A percentile compares a stretch with the other conserved stretches of the same genome.
Conservation (phyloP, 78 protist genomes). For the Capsaspora owczarzaki region DNA sequence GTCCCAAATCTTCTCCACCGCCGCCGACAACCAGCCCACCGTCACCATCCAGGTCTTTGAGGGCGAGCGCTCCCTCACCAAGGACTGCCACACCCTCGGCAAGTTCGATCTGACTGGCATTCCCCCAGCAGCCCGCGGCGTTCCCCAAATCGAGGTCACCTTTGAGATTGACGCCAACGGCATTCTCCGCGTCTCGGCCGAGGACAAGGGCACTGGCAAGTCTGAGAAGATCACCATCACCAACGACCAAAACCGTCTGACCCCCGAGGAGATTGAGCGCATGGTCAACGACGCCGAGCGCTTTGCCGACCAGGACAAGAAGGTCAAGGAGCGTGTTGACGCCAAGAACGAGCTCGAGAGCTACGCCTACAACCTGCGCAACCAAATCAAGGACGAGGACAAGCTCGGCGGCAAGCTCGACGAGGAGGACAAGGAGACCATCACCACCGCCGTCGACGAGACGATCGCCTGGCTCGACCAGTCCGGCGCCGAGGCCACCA, state of each 20-base stretch:
- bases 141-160: slow-evolving; percentile 92
- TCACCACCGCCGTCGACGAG: slow-evolving; percentile 73
- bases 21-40: slow-evolving; percentile 88
- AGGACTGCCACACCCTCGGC: slow-evolving; percentile 89
- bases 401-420: slow-evolving; percentile 82
- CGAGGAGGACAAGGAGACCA: slow-evolving; percentile 80
- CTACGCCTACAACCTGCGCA: slow-evolving; percentile 61
- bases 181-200: slow-evolving; percentile 87
- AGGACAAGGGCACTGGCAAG: slow-evolving; percentile 84
- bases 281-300: slow-evolving; percentile 88
- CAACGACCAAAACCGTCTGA: slow-evolving; percentile 86
- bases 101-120: slow-evolving; percentile 81
- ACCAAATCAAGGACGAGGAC: slow-evolving; percentile 57
- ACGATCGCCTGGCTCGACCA: slow-evolving; percentile 88
- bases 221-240: slow-evolving; percentile 82
- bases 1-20: slow-evolving; percentile 91
- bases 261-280: slow-evolving; percentile 81
- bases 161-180: slow-evolving; percentile 89
- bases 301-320: slow-evolving; percentile 80
- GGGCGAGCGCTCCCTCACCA: slow-evolving; percentile 94
- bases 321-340: slow-evolving; percentile 62
- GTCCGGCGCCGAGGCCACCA: slow-evolving; percentile 60
- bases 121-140: slow-evolving; percentile 90
- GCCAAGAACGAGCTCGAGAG: slow-evolving; percentile 71
- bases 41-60: slow-evolving; percentile 92